phyloP scores from a whole-genome alignment of 306 rosid species.

The Dryas drummondii region DNA sequence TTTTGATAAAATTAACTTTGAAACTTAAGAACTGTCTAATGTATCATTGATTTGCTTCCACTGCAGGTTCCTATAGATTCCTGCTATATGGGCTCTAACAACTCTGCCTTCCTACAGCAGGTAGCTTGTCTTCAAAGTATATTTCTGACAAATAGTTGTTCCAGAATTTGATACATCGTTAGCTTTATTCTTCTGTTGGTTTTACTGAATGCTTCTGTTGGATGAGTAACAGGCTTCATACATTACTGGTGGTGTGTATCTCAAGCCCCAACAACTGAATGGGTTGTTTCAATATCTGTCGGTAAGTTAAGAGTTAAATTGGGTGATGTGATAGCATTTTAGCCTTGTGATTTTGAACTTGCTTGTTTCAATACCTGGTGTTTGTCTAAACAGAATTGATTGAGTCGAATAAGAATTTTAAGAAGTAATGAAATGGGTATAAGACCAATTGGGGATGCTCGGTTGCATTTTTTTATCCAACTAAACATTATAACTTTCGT shows the following conservation, averaged over 20 bases:
- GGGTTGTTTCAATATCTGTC: constrained; percentile 91
- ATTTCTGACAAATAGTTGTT: constrained; percentile 24
- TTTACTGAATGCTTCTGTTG: constrained; percentile 30
- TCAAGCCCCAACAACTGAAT: constrained; percentile 80
- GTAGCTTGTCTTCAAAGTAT: constrained; percentile 37
- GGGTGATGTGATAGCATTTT: constrained; percentile 7
- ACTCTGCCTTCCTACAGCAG: constrained; percentile 99
- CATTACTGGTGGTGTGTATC: constrained; percentile 91
- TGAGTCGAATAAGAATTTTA: not conserved
- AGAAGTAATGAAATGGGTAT: not conserved
- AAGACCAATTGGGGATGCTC: not conserved
- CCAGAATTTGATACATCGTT: constrained; percentile 5
- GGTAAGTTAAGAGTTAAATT: constrained; percentile 48
- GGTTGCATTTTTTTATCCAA: not conserved
- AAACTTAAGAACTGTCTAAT: not conserved
- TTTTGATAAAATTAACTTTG: not conserved
- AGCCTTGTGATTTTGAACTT: constrained; percentile 5
- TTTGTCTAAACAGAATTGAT: not conserved
- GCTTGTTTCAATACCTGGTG: not conserved
- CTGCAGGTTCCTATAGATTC: constrained; percentile 92
- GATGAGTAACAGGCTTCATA: constrained; percentile 69
- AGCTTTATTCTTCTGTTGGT: constrained; percentile 18
- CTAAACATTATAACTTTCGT: not conserved
- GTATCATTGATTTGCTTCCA: constrained; percentile 20
- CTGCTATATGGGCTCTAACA: constrained; percentile 73